These are phyloP conservation scores for Citrullus amarus DNA, from an alignment of 306 rosid genomes.

Conservation along the genomic window DNA sequence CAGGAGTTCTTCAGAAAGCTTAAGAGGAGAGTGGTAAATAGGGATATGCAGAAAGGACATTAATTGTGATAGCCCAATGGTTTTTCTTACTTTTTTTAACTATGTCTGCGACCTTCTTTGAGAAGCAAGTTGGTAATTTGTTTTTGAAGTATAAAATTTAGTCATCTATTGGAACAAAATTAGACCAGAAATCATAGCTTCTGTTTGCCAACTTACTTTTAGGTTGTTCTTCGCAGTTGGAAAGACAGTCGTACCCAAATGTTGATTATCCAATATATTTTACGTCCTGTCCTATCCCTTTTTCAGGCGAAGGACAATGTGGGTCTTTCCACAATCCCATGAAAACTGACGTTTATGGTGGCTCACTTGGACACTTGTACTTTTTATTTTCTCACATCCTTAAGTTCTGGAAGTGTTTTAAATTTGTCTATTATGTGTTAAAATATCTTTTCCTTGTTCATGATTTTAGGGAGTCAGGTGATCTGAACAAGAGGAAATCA, in stretches of 20 bases:
- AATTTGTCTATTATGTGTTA: neutral
- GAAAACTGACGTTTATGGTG: neutral
- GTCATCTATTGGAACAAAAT: neutral
- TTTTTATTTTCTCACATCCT: neutral
- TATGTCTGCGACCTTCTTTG: neutral
- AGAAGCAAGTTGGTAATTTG: neutral
- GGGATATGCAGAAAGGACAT: neutral
- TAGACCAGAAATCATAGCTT: neutral
- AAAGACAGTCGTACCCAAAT: neutral
- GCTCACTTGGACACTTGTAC: neutral
- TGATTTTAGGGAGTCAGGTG: constrained; percentile 80
- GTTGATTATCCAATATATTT: neutral
- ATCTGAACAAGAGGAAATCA: constrained; percentile 77
- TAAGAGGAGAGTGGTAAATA: neutral
- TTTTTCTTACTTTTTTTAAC: neutral
- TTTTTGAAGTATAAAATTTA: neutral
- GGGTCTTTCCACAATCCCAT: neutral
- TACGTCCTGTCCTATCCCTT: neutral
- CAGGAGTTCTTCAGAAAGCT: neutral
- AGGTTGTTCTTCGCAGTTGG: neutral
- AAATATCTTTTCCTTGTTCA: neutral
- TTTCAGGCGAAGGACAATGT: neutral
- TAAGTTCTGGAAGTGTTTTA: neutral
- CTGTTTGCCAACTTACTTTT: neutral
- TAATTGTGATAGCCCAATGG: neutral